Evolutionary conservation across 305 asterid species (phyloP), one percentile per base, ranked within the genome.

Genomic region (Striga hermonthica): DNA sequence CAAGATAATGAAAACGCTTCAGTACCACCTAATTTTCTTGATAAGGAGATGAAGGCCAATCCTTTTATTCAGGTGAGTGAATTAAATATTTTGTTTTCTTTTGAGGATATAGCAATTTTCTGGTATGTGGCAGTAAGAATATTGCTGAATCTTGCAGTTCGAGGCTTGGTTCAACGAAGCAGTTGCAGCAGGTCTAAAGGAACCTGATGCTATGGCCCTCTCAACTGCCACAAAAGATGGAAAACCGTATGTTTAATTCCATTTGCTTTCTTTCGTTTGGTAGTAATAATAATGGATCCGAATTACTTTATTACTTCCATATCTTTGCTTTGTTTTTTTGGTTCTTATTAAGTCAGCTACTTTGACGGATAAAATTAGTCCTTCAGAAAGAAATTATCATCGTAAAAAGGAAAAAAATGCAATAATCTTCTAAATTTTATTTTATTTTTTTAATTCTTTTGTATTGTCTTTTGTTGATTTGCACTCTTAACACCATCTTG

Each of bases 91-190:
- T 10, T 5, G 47, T 10, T 41, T 6, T 41, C 10, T 22, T 22
- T 22, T 22, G 31, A 22, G 10, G 47, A 41, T 6, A 41, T 6
- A 41, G 47, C 31, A 2, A 11, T 68, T 61, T 68, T 39, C 14
- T 22, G 3, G 7, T 64, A 1, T 50, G 7, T 36, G 59, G 41
- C 64, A 59, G 44, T 40, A 70, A 58, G 62, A 16, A 64, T n/a
- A 35, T 69, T 16, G 50, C 50, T 56, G 40, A 22, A 61, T 45
- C 9, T 28, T 80, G 79, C 83, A 89, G 97, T 89, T 89, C 66
- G 82, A 83, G 72, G 85, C 76, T 74, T 89, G 97, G 97, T 82
- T 86, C 48, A 87, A 85, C 76, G 88, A 81, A 69, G 95, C 88
- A 49, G 62, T 78, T 73, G 81, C 83, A 11, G 84, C 93, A 22